These are phyloP conservation scores for Hippophae gyantsensis DNA, from an alignment of 306 rosid genomes.

Conservation along the genomic window DNA sequence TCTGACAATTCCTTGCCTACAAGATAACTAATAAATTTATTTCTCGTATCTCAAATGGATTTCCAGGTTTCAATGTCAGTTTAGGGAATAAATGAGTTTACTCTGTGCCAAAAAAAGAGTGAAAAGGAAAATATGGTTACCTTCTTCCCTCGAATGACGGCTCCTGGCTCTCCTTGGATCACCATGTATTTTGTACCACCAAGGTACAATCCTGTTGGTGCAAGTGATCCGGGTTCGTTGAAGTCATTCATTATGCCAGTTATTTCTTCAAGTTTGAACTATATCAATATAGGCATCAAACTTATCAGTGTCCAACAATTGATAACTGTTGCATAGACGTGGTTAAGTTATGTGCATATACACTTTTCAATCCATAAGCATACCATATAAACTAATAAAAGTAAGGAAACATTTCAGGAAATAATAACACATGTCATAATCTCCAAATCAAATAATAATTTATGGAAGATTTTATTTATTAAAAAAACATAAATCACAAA, in stretches of 20 bases:
- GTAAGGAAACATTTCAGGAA: not conserved
- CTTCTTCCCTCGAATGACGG: constrained; percentile 89
- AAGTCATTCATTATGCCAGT: constrained; percentile 51
- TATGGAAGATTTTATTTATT: too few species aligned
- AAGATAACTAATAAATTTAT: too few species aligned
- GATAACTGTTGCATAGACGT: not conserved
- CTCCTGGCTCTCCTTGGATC: constrained; percentile 76
- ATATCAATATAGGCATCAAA: constrained; percentile 9
- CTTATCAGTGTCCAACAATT: constrained; percentile 3
- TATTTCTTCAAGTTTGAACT: constrained; percentile 71
- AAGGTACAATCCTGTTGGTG: constrained; percentile 66
- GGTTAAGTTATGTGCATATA: not conserved
- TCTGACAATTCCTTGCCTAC: not conserved
- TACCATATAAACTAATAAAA: not conserved
- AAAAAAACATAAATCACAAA: too few species aligned
- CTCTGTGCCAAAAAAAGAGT: not conserved
- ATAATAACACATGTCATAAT: not conserved
- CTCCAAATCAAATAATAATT: not conserved
- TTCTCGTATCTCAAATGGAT: too few species aligned
- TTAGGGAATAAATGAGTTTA: not conserved
- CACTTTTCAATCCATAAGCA: not conserved
- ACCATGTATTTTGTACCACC: constrained; percentile 89
- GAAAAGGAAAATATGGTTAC: constrained; percentile 14
- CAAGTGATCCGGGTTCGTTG: constrained; percentile 69
- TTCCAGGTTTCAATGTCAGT: not conserved